Evolutionary conservation across 768 basidiomycete genomes (phyloP).

Genomic region (Daedaleopsis sinensis): DNA sequence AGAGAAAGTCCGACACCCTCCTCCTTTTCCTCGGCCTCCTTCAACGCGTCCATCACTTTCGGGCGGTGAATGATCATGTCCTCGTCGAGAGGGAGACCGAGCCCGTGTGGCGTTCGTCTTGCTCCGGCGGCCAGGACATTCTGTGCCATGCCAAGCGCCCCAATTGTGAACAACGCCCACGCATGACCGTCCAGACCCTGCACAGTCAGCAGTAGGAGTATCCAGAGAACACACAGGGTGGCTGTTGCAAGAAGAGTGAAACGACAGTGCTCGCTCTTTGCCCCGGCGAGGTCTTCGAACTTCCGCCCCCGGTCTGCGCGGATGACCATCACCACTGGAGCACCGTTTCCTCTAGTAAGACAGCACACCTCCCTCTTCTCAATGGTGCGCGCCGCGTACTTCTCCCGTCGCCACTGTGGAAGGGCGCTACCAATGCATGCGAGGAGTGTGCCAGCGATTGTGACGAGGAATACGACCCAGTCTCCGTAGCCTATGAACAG

Average conservation of each 20-base stretch:
- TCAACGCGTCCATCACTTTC: conserved; percentile 15
- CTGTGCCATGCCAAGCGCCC: conserved; percentile 26
- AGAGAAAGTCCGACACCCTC: conserved; percentile 12
- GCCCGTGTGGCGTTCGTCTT: conserved; percentile 16
- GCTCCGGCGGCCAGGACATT: conserved; percentile 25
- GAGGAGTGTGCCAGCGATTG: conserved; percentile 14
- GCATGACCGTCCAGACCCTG: conserved; percentile 14
- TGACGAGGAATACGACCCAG: conserved; percentile 33
- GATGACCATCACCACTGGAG: conserved; percentile 29
- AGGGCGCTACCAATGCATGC: conserved; percentile 23
- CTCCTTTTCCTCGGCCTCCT: conserved; percentile 4
- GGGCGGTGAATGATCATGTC: conserved; percentile 2
- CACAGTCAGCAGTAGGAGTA: conserved; percentile 27
- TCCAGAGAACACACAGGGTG: conserved; percentile 22
- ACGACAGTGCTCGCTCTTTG: conserved; percentile 1
- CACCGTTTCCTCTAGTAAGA: conserved; percentile 32
- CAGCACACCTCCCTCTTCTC: conserved; percentile 24
- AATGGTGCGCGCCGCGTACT: conserved; percentile 27
- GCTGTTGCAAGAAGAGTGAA: conserved; percentile 6
- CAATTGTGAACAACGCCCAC: conserved; percentile 24
- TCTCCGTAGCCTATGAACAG: conserved; percentile 25
- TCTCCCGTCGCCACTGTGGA: conserved; percentile 33
- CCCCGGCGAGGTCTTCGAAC: conserved; percentile 32
- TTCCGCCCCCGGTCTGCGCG: conserved; percentile 27
- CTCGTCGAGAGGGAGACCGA: conserved; percentile 23